Percentiles rank a stretch among this genome's conserved stretches.
Evolutionary conservation across 805 yeast species (phyloP).

Genomic region (Priceomyces castillae): DNA sequence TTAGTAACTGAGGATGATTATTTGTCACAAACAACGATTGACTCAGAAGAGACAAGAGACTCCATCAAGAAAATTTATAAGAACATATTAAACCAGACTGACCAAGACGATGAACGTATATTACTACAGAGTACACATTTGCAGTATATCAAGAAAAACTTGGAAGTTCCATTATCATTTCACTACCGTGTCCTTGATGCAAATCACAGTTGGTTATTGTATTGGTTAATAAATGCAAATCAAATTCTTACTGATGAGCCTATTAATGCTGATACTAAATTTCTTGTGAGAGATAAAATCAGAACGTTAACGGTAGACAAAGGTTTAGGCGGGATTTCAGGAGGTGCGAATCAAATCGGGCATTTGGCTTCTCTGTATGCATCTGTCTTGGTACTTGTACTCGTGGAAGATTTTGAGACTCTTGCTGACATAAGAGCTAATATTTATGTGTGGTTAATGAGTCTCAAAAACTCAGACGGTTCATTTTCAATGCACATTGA

Average conservation of each 20-base stretch:
- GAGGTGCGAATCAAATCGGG: conserved; percentile 78
- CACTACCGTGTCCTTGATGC: conserved; percentile 67
- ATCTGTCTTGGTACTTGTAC: conserved; percentile 58
- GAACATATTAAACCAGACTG: conserved; percentile 11
- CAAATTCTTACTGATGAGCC: conserved; percentile 13
- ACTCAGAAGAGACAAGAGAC: conserved; percentile 34
- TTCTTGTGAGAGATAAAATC: conserved; percentile 25
- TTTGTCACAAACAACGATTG: conserved; percentile 33
- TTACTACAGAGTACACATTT: conserved; percentile 37
- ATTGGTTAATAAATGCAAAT: conserved; percentile 68
- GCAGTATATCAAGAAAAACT: conserved; percentile 39
- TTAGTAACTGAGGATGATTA: conserved; percentile 23
- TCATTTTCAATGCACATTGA: conserved; percentile 69
- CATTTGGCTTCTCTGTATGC: conserved; percentile 89
- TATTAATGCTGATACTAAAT: conserved; percentile 28
- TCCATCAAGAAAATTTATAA: conserved; percentile 29
- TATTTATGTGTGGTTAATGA: conserved; percentile 63
- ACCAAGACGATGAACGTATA: conserved; percentile 8
- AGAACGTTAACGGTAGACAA: conserved; percentile 23
- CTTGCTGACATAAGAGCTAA: conserved; percentile 30
- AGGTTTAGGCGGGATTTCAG: conserved; percentile 66
- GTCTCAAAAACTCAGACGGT: conserved; percentile 66
- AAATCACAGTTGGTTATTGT: conserved; percentile 87
- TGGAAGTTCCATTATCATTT: conserved; percentile 47
- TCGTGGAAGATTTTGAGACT: conserved; percentile 40